phyloP scores from a whole-genome alignment of 805 yeast genomes.

The Wickerhamiella parazyma region DNA sequence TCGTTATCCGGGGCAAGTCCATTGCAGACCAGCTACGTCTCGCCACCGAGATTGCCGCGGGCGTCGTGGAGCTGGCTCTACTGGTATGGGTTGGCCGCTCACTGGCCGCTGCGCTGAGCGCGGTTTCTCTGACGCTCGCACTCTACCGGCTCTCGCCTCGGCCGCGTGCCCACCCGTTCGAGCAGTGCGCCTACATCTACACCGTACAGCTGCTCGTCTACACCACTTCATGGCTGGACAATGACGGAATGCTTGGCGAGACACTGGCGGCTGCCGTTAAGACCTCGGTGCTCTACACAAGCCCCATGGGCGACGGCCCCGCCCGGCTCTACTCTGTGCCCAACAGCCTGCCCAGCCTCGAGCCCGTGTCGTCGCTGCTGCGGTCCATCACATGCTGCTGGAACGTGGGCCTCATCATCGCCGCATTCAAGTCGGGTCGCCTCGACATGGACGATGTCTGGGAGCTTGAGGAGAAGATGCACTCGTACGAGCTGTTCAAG shows the following conservation, averaged over 20 bases:
- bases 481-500: constrained; percentile 55
- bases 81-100: background rate
- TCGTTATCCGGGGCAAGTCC: constrained; percentile 13
- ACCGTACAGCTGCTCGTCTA: constrained; percentile 3
- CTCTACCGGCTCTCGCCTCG: background rate
- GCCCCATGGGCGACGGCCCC: constrained; percentile 55
- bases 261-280: constrained; percentile 33
- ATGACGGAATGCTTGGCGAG: constrained; percentile 10
- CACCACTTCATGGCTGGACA: constrained; percentile 4
- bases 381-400: constrained; percentile 57
- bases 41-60: constrained; percentile 12
- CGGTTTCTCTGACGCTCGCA: constrained; percentile 11
- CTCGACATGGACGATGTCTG: constrained; percentile 57
- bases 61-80: constrained; percentile 6
- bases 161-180: constrained; percentile 14
- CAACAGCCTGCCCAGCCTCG: constrained; percentile 57
- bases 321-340: constrained; percentile 29
- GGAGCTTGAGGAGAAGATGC: constrained; percentile 73
- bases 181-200: constrained; percentile 16
- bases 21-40: constrained; percentile 16
- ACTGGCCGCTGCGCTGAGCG: constrained; percentile 3
- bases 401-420: constrained; percentile 57
- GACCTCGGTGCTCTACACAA: constrained; percentile 38
- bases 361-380: constrained; percentile 49
- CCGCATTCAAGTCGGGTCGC: constrained; percentile 40